Conservation (phyloP, 768 basidiomycete species). For the Brasilioporus rufonigricans region DNA sequence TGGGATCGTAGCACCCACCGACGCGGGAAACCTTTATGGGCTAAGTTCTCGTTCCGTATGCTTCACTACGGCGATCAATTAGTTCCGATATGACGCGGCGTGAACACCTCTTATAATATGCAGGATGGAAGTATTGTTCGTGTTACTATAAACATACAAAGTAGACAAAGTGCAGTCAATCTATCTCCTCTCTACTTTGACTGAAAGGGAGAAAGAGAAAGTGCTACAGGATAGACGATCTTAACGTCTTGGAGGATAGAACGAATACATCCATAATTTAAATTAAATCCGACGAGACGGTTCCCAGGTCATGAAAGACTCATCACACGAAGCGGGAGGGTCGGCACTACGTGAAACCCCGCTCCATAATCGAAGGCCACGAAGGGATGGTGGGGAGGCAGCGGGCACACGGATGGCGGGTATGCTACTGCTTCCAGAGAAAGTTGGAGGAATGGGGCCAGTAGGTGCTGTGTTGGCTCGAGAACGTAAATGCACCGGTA, state of each 20-base stretch:
- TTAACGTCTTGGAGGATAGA: neutral
- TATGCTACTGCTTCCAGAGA: slow-evolving; percentile 13
- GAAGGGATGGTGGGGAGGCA: slow-evolving; percentile 16
- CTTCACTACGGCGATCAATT: neutral
- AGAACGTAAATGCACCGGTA: slow-evolving; percentile 7
- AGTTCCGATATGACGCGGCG: neutral
- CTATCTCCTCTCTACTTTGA: neutral
- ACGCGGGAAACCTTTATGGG: neutral
- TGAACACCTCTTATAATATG: neutral
- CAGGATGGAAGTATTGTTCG: neutral
- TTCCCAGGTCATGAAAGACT: slow-evolving; percentile 64
- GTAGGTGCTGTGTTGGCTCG: slow-evolving; percentile 13
- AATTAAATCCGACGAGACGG: slow-evolving; percentile 38
- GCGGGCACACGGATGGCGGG: slow-evolving; percentile 21
- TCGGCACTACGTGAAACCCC: slow-evolving; percentile 19
- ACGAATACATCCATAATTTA: slow-evolving; percentile 14
- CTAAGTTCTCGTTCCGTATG: neutral
- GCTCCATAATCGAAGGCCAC: slow-evolving; percentile 19
- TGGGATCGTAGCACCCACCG: neutral
- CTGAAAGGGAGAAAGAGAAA: neutral
- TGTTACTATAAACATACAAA: slow-evolving; percentile 1
- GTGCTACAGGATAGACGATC: neutral
- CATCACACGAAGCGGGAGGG: slow-evolving; percentile 43
- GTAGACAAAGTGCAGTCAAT: slow-evolving; percentile 1
- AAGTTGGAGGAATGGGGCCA: slow-evolving; percentile 1